Base-by-base conservation (phyloP, 768 basidiomycete genomes). In the Clavaria fumosa region DNA sequence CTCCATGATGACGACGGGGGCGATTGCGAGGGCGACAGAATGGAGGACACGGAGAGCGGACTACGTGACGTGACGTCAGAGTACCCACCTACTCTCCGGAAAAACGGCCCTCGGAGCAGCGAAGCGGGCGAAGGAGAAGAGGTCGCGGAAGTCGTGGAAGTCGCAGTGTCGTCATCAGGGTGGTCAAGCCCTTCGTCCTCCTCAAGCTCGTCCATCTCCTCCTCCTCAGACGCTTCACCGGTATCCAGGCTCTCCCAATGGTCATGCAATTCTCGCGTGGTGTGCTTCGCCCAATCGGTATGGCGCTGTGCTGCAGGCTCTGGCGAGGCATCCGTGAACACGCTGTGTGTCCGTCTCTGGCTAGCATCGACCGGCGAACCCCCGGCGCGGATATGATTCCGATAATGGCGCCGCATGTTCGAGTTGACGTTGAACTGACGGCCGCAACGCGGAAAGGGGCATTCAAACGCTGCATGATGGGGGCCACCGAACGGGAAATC, bases 351-450 rank as follows among this genome's bases (percentile, higher is more conserved):
- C 30, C 12, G 20, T 42, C 21, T 23, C 52, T 51, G 4, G 49
- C 42, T 20, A 58, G 43, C 23, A 39, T 53, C 51, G 4, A 48
- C 42, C 20, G 58, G 51, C 1, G 59, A 51, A 19, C 50, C 46
- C 2, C 59, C 56, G 17, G 61, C 55, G 3, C 57, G 40, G 1
- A 56, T 57, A 36, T 84, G 80, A 52, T 79, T 83, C 31, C 79
- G 64, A 51, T 73, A 76, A 48, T 85, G 82, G 4, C 82, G 63
- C 21, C 82, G 68, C 82, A 84, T 85, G 53, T 85, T 86, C 0
- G 78, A 81, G 51, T 82, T 81, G 33, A 83, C 83, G 45, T 82
- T 84, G 57, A 85, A 85, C 42, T 77, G 70, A 23, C 78, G 67
- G 26, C 75, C 76, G 51, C 81, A 84, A 30, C 72, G 68, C 4